Evolutionary conservation across 345 rosid species (phyloP).

Genomic region (Rhodomyrtus tomentosa): DNA sequence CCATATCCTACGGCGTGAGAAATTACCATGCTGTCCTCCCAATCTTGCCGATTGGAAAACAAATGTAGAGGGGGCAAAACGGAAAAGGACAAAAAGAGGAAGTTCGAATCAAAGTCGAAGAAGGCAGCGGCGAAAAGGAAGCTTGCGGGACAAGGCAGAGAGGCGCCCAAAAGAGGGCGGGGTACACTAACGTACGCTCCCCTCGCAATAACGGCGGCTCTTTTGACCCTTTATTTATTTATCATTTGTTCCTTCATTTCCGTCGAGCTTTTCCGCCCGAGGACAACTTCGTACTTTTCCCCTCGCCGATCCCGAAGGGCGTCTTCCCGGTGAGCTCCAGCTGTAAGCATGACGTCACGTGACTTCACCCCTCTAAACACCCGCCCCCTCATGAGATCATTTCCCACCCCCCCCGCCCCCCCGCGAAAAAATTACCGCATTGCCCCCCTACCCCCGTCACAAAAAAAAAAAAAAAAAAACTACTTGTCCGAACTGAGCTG

Average conservation of each 20-base stretch:
- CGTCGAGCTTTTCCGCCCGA: neutral
- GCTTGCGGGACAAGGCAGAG: neutral
- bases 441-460: too few relatives aligned
- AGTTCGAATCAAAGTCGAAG: neutral
- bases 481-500: too few relatives aligned
- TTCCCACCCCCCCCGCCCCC: too few relatives aligned
- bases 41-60: too few relatives aligned
- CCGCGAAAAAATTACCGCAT: too few relatives aligned
- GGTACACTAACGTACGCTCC: neutral
- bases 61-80: neutral
- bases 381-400: neutral
- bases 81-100: neutral
- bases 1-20: too few relatives aligned
- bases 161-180: neutral
- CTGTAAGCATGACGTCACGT: slow-evolving; percentile 31
- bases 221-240: neutral
- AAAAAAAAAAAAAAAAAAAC: too few relatives aligned
- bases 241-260: too few relatives aligned
- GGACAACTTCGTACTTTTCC: slow-evolving; percentile 8
- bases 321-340: slow-evolving; percentile 16
- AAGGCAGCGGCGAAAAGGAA: neutral
- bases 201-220: neutral
- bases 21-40: too few relatives aligned
- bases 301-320: neutral
- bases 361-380: slow-evolving; percentile 20